Evolutionary conservation across 257 asterid genomes (phyloP), one percentile per base, ranked within the genome.

Genomic region (Gentiana dahurica): DNA sequence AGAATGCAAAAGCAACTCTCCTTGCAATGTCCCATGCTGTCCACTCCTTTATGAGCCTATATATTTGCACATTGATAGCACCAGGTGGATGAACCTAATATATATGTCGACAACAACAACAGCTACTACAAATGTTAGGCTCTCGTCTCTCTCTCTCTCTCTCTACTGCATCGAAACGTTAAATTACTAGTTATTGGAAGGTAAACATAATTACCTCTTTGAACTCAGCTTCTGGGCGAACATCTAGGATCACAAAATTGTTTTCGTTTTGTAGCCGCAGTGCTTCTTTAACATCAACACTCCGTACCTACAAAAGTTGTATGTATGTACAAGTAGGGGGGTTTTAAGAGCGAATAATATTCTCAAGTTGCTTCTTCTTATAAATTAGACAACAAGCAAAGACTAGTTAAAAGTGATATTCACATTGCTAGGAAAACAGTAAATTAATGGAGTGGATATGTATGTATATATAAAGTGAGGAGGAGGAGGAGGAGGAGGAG

Each of bases 11-110:
- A 37, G 98, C 98, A 57, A 79, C 94, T 49, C 98, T 73, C 69
- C 98, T 76, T 24, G 96, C 89, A 61, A 91, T 91, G 74, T 91
- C 98, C 96, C 98, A 91, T 8, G 98, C 92, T 9, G 96, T 87
- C 98, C 98, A 91, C 66, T 91, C 98, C 81, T 91, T 91, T 68
- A 91, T 91, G 49, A 91, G 92, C 79, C 98, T 77, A 61, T 87
- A 91, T 70, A 91, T 81, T 78, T 91, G 92, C 72, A 87, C 96
- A 72, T 87, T 87, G 37, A 91, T 75, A 24, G 98, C 96, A 53
- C 94, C 98, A 55, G 80, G 85, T 34, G 98, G 94, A 73, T 87
- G 98, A 58, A 72, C 94, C 98, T 87, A 24, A 24, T 24, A 24
- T 24, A 24, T 24, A 24, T 24, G 24, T 60, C 51, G 62, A 55